These are phyloP conservation scores for Phytophthora pluvialis DNA, from an alignment of 352 stramenopile species.

Conservation along the genomic window DNA sequence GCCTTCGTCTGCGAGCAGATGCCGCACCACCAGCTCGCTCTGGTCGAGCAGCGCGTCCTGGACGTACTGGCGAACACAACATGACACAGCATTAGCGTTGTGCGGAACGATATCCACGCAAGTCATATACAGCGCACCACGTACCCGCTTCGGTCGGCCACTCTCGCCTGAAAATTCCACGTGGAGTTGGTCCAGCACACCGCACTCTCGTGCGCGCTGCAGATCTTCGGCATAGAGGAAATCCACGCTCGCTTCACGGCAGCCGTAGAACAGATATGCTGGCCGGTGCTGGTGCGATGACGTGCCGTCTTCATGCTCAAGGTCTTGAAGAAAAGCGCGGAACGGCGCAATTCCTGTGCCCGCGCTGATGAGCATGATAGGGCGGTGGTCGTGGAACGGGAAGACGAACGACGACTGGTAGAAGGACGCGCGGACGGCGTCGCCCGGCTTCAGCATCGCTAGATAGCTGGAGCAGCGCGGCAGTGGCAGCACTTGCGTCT, in stretches of 20 bases:
- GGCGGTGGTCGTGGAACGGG: constrained; percentile 58
- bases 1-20: constrained; percentile 61
- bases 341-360: constrained; percentile 87
- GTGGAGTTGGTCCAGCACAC: constrained; percentile 60
- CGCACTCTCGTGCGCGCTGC: constrained; percentile 35
- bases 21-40: constrained; percentile 57
- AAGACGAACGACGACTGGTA: constrained; percentile 83
- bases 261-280: constrained; percentile 84
- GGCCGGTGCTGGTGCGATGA: constrained; percentile 35
- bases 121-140: constrained; percentile 18
- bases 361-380: constrained; percentile 79
- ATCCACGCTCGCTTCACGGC: constrained; percentile 59
- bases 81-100: constrained; percentile 2
- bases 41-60: constrained; percentile 69
- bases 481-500: constrained; percentile 55
- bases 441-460: constrained; percentile 48
- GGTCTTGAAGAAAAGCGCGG: constrained; percentile 78
- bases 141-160: constrained; percentile 49
- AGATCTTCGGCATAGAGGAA: constrained; percentile 81
- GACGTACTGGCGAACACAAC: constrained; percentile 57
- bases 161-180: constrained; percentile 66
- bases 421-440: constrained; percentile 67
- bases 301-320: constrained; percentile 58
- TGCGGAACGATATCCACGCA: background rate
- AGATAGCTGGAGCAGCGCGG: constrained; percentile 83